Conservation (phyloP, 345 rosid species). For the Fremontodendron californicum region DNA sequence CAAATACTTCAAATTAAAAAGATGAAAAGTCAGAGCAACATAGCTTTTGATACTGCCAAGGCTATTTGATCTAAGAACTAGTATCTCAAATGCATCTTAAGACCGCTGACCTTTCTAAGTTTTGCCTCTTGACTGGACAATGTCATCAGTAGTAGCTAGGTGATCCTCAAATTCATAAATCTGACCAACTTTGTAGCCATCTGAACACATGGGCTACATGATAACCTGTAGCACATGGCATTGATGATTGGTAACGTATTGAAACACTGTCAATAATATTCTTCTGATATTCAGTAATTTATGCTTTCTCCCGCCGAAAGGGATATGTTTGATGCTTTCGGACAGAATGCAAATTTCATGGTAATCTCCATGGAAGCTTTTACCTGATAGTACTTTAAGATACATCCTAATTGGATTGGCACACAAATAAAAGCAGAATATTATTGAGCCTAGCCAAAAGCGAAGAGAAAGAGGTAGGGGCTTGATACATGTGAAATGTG, state of each 20-base stretch:
- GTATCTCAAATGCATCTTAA: no score
- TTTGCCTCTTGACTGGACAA: no score
- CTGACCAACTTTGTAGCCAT: background rate
- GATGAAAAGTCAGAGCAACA: no score
- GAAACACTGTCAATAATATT: background rate
- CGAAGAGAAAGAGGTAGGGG: background rate
- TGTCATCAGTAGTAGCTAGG: no score
- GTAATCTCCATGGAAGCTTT: background rate
- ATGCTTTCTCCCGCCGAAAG: background rate
- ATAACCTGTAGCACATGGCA: background rate
- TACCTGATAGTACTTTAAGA: background rate
- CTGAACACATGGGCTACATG: background rate
- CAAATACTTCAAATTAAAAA: no score
- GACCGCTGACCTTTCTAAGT: no score
- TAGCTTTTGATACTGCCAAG: background rate
- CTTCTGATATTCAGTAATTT: background rate
- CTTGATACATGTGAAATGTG: no score
- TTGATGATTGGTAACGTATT: background rate
- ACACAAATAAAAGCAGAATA: background rate
- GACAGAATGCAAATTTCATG: background rate
- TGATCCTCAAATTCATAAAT: background rate
- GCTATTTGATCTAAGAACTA: no score
- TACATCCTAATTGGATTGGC: background rate
- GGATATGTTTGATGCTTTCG: background rate
- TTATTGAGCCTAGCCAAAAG: background rate